A percentile compares a stretch with the other conserved stretches of the same genome.
These are phyloP conservation scores for Hanseniaspora lachancei DNA, from an alignment of 805 yeast species.

Conservation along the genomic window DNA sequence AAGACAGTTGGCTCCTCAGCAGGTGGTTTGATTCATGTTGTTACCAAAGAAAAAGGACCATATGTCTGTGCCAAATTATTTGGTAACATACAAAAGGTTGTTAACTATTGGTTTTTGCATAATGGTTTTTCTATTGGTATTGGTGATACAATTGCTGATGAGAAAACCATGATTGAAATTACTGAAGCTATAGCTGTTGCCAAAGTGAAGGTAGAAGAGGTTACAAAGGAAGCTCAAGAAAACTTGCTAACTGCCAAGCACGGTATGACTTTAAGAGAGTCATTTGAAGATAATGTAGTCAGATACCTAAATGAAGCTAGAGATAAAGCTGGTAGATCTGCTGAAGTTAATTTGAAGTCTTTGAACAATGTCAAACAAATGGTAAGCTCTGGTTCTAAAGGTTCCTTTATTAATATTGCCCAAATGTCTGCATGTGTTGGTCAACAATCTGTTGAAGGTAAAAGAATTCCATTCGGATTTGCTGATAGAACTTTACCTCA, in stretches of 20 bases:
- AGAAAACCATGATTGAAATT: slow-evolving; percentile 86
- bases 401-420: slow-evolving; percentile 95
- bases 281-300: slow-evolving; percentile 93
- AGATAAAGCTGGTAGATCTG: slow-evolving; percentile 97
- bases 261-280: slow-evolving; percentile 98
- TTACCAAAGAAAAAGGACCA: slow-evolving; percentile 95
- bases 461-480: slow-evolving; percentile 95
- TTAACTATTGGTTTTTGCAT: slow-evolving; percentile 90
- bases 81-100: slow-evolving; percentile 87
- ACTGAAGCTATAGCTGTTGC: slow-evolving; percentile 90
- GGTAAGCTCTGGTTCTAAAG: slow-evolving; percentile 98
- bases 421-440: slow-evolving; percentile 99
- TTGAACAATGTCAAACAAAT: slow-evolving; percentile 93
- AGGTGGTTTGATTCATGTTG: slow-evolving; percentile 95
- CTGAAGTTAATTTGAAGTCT: slow-evolving; percentile 90
- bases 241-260: slow-evolving; percentile 87
- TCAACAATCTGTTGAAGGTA: slow-evolving; percentile 99
- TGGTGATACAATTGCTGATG: slow-evolving; percentile 98
- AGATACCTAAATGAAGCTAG: slow-evolving; percentile 94
- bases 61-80: slow-evolving; percentile 76
- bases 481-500: slow-evolving; percentile 94
- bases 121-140: slow-evolving; percentile 98
- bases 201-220: slow-evolving; percentile 85
- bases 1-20: slow-evolving; percentile 97
- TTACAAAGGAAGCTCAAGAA: slow-evolving; percentile 81